Conservation (phyloP, 768 basidiomycete species). For the Hygrophoropsis aurantiaca region DNA sequence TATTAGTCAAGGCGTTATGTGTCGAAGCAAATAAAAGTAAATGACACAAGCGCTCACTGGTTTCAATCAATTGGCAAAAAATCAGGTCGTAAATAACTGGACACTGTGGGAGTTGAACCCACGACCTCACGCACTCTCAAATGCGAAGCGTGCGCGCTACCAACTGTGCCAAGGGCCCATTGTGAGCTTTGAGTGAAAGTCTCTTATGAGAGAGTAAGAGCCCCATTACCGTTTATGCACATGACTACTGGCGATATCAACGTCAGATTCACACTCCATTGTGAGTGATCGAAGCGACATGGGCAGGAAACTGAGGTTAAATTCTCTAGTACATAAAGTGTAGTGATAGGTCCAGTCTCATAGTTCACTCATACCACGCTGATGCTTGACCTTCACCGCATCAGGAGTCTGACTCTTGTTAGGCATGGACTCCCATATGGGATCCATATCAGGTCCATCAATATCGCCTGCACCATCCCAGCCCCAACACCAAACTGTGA, state of each 20-base stretch:
- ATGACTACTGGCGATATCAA: too few relatives aligned
- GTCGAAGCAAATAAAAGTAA: too few relatives aligned
- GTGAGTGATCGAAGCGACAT: too few relatives aligned
- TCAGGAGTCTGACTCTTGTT: constrained; percentile 57
- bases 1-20: too few relatives aligned
- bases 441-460: constrained; percentile 96
- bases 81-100: constrained; percentile 26
- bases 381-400: constrained; percentile 71
- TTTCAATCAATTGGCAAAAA: background rate
- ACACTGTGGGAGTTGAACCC: constrained; percentile 58
- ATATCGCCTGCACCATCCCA: constrained; percentile 99
- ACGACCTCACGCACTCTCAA: constrained; percentile 49
- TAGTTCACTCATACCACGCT: constrained; percentile 39
- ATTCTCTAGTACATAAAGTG: background rate
- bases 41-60: too few relatives aligned
- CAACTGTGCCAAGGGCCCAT: constrained; percentile 57
- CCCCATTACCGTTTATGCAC: too few relatives aligned
- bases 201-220: too few relatives aligned
- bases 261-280: too few relatives aligned
- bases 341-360: constrained; percentile 9
- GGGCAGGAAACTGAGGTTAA: too few relatives aligned
- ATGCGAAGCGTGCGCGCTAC: constrained; percentile 64
- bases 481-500: constrained; percentile 97
- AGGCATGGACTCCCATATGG: constrained; percentile 90
- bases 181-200: too few relatives aligned